phyloP scores from a whole-genome alignment of 1,284 basidiomycete species.

The Mycosarcoma mackinlayi region DNA sequence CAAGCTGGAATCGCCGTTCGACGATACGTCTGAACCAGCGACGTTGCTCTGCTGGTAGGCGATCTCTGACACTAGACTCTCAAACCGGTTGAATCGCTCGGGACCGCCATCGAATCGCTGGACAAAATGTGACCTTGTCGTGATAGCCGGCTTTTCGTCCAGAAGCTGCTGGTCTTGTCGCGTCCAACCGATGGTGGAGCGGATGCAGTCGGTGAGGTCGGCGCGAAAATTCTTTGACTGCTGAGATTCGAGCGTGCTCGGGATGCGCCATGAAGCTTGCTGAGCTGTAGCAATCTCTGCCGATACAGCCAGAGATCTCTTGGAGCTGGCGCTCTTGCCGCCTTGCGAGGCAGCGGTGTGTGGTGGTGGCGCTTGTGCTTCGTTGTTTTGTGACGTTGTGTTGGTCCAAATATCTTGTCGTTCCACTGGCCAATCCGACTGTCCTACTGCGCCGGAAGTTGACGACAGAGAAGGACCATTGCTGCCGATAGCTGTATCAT shows the following conservation, averaged over 20 bases:
- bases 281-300: not conserved
- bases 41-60: not conserved
- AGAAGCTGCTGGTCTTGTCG: conserved; percentile 27
- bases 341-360: conserved; percentile 6
- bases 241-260: conserved; percentile 8
- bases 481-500: not conserved
- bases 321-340: too few species aligned
- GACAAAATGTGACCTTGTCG: not conserved
- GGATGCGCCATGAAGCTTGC: conserved; percentile 16
- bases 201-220: conserved; percentile 37
- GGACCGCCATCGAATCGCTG: conserved; percentile 4
- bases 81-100: not conserved
- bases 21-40: not conserved
- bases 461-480: not conserved
- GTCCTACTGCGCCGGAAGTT: not conserved
- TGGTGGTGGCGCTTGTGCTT: conserved; percentile 27
- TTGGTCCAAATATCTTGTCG: conserved; percentile 58
- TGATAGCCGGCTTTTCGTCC: conserved; percentile 7
- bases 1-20: not conserved
- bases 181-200: conserved; percentile 39
- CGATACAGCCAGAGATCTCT: not conserved
- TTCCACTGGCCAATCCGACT: conserved; percentile 50
- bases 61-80: not conserved
- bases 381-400: conserved; percentile 32
- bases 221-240: conserved; percentile 31